Conservation (phyloP, 2,329 filamentous ascomycete species). For the Lasiodiplodia hormozganensis region DNA sequence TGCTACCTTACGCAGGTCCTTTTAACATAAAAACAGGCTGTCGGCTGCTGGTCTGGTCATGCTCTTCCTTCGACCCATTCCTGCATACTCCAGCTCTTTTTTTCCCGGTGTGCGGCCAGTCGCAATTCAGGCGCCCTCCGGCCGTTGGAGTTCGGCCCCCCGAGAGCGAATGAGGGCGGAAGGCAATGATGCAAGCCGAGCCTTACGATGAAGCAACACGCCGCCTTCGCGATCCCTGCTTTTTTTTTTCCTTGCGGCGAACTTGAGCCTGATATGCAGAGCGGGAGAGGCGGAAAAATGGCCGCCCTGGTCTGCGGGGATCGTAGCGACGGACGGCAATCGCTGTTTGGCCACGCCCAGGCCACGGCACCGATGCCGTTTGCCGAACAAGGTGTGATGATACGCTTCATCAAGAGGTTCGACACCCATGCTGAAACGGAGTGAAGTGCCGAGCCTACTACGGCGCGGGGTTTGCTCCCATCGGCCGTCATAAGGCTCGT, state of each 20-base stretch:
- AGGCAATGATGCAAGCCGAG: slow-evolving; percentile 18
- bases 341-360: too few species aligned
- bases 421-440: too few species aligned
- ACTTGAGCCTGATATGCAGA: neutral
- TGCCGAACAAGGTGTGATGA: neutral
- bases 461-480: too few species aligned
- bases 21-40: neutral
- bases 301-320: neutral
- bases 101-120: neutral
- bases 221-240: too few species aligned
- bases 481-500: too few species aligned
- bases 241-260: neutral
- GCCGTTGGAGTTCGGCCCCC: neutral
- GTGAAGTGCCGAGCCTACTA: too few species aligned
- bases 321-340: neutral
- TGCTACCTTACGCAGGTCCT: neutral
- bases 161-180: neutral
- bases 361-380: neutral
- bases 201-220: neutral
- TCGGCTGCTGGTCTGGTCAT: neutral
- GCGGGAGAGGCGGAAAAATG: neutral
- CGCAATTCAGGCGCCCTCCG: neutral
- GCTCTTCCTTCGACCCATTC: neutral
- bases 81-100: neutral
- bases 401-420: too few species aligned